Conservation (phyloP, 169 alveolate species). For the Babesia bigemina region DNA sequence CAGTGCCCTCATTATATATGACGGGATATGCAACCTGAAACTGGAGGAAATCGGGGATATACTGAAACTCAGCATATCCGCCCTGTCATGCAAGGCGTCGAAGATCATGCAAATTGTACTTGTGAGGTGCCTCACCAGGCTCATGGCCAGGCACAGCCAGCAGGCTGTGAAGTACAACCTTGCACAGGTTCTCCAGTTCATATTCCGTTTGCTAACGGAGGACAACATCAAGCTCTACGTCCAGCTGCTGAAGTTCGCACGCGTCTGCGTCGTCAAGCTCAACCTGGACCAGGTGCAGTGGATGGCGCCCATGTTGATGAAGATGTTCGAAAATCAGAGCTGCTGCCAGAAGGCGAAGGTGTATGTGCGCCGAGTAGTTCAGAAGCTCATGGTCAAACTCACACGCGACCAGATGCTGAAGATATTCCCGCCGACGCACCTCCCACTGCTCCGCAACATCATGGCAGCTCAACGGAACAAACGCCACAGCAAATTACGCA, state of each 20-base stretch:
- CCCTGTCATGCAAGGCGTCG: constrained; percentile 24
- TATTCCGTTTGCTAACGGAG: constrained; percentile 23
- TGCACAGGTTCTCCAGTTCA: constrained; percentile 39
- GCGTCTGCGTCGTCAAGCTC: constrained; percentile 57
- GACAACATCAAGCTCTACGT: constrained; percentile 40
- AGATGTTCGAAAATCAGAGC: constrained; percentile 50
- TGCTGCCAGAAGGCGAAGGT: constrained; percentile 55
- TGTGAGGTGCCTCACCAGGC: constrained; percentile 49
- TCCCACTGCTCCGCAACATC: constrained; percentile 50
- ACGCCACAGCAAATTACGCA: constrained; percentile 20
- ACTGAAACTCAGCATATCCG: constrained; percentile 43
- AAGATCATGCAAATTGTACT: constrained; percentile 30
- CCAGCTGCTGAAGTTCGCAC: constrained; percentile 52
- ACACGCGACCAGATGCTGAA: constrained; percentile 45
- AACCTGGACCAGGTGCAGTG: constrained; percentile 37
- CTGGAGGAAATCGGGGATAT: constrained; percentile 34
- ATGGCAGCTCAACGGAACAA: constrained; percentile 37
- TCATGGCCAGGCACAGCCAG: constrained; percentile 32
- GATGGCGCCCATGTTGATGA: constrained; percentile 59
- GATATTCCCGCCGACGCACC: constrained; percentile 62
- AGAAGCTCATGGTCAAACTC: constrained; percentile 55
- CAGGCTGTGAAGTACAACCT: constrained; percentile 44
- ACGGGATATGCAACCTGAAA: constrained; percentile 39
- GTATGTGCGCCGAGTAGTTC: constrained; percentile 54
- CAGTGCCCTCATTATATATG: constrained; percentile 48